phyloP scores from a whole-genome alignment of 805 yeast species.

The Saccharomycopsis sp. region DNA sequence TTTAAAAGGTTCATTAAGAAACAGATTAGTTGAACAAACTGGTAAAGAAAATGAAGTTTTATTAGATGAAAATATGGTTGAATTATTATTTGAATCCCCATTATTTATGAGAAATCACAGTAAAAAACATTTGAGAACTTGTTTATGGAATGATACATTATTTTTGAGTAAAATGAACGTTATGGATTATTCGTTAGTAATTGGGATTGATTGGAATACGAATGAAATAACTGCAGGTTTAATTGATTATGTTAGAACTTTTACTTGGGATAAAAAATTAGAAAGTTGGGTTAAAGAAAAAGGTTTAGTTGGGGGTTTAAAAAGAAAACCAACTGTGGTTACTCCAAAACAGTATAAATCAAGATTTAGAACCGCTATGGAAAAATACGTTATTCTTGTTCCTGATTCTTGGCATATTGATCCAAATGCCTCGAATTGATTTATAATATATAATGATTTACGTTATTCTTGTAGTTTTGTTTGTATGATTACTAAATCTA shows the following conservation, averaged over 20 bases:
- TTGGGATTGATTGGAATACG: conserved; percentile 68
- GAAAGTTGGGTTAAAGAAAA: conserved; percentile 99
- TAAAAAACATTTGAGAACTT: conserved; percentile 74
- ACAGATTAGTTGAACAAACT: conserved; percentile 92
- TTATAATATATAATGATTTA: too few relatives aligned
- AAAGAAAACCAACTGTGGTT: conserved; percentile 92
- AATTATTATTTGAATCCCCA: conserved; percentile 93
- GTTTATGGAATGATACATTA: conserved; percentile 89
- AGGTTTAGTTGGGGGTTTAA: conserved; percentile 77
- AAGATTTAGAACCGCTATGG: conserved; percentile 97
- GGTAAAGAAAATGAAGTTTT: conserved; percentile 92
- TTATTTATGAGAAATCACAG: conserved; percentile 88
- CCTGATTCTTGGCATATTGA: conserved; percentile 31
- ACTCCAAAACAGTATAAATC: conserved; percentile 94
- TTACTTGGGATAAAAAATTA: conserved; percentile 97
- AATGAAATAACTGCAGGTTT: conserved; percentile 80
- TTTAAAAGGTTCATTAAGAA: conserved; percentile 95
- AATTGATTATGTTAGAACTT: conserved; percentile 86
- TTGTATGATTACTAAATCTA: too few relatives aligned
- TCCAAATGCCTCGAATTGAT: too few relatives aligned
- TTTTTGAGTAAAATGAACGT: conserved; percentile 95
- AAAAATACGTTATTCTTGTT: conserved; percentile 84
- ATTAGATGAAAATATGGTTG: conserved; percentile 96
- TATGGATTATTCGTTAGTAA: conserved; percentile 94
- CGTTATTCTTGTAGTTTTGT: too few relatives aligned